phyloP scores from a whole-genome alignment of 2,329 filamentous ascomycete genomes.

The Phyllosticta citrichinensis region DNA sequence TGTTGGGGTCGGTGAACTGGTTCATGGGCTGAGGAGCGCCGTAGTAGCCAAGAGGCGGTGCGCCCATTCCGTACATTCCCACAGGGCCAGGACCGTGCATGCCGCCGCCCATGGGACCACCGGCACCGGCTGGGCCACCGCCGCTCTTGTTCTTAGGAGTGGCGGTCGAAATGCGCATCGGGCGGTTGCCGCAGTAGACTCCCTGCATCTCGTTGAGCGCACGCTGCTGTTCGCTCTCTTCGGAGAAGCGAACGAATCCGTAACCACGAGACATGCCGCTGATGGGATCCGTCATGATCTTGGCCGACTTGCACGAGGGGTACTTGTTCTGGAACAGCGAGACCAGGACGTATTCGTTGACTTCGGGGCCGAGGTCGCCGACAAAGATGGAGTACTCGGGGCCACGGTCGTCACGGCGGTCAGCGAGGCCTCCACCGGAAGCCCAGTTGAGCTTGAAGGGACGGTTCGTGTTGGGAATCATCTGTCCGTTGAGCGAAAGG shows the following conservation, averaged over 20 bases:
- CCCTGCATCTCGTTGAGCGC: slow-evolving; percentile 97
- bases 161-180: slow-evolving; percentile 96
- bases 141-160: slow-evolving; percentile 84
- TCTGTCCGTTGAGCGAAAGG: slow-evolving; percentile 74
- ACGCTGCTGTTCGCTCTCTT: slow-evolving; percentile 91
- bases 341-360: slow-evolving; percentile 96
- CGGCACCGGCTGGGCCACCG: slow-evolving; percentile 42
- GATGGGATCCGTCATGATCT: slow-evolving; percentile 99
- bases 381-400: slow-evolving; percentile 98
- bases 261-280: slow-evolving; percentile 96
- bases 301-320: slow-evolving; percentile 95
- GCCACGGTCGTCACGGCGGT: slow-evolving; percentile 90
- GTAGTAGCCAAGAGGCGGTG: slow-evolving; percentile 56
- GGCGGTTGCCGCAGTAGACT: slow-evolving; percentile 95
- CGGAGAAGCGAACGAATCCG: slow-evolving; percentile 93
- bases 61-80: slow-evolving; percentile 62
- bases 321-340: slow-evolving; percentile 95
- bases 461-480: slow-evolving; percentile 87
- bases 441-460: slow-evolving; percentile 99
- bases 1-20: slow-evolving; percentile 99
- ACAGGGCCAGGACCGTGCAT: slow-evolving; percentile 41
- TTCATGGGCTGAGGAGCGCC: slow-evolving; percentile 80
- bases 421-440: slow-evolving; percentile 86
- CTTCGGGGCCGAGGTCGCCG: slow-evolving; percentile 91
- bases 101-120: slow-evolving; percentile 37